phyloP scores from a whole-genome alignment of 2,329 filamentous ascomycete genomes.

The Colletotrichum lindemuthianum region DNA sequence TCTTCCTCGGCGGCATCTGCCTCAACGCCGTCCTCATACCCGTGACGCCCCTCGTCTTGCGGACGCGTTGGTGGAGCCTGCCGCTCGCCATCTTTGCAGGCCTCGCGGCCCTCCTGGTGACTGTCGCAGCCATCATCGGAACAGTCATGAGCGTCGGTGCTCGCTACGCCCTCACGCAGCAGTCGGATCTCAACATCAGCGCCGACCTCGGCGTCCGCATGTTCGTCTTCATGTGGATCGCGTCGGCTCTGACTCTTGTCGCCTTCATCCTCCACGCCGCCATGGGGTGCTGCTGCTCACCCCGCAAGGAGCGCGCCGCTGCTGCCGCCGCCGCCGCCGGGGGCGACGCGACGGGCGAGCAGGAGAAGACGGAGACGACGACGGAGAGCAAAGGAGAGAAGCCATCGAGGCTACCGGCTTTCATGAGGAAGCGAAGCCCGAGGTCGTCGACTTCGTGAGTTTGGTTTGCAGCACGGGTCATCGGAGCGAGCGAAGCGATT shows the following conservation, averaged over 20 bases:
- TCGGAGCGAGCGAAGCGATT: not conserved
- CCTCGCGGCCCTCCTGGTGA: constrained; percentile 72
- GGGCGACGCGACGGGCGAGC: not conserved
- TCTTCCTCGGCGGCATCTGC: constrained; percentile 79
- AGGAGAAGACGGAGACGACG: constrained; percentile 28
- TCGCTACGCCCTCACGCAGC: constrained; percentile 76
- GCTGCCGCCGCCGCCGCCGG: constrained; percentile 1
- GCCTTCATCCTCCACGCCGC: constrained; percentile 79
- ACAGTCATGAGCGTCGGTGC: constrained; percentile 88
- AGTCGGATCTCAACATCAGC: constrained; percentile 79
- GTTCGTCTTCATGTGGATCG: constrained; percentile 92
- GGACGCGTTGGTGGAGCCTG: constrained; percentile 69
- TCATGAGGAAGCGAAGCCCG: constrained; percentile 36
- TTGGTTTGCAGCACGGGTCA: not conserved
- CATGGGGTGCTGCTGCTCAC: constrained; percentile 78
- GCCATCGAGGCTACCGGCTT: constrained; percentile 30
- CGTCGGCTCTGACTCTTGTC: constrained; percentile 71
- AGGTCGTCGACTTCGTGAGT: constrained; percentile 26
- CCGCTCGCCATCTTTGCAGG: constrained; percentile 75
- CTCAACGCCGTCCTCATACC: constrained; percentile 80
- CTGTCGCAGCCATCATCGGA: constrained; percentile 77
- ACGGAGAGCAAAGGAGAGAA: constrained; percentile 23
- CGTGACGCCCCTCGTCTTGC: constrained; percentile 65
- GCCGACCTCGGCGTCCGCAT: constrained; percentile 77
- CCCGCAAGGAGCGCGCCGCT: constrained; percentile 16